These are phyloP conservation scores for Leucosporidium yakuticum DNA, from an alignment of 768 basidiomycete genomes.

Conservation along the genomic window DNA sequence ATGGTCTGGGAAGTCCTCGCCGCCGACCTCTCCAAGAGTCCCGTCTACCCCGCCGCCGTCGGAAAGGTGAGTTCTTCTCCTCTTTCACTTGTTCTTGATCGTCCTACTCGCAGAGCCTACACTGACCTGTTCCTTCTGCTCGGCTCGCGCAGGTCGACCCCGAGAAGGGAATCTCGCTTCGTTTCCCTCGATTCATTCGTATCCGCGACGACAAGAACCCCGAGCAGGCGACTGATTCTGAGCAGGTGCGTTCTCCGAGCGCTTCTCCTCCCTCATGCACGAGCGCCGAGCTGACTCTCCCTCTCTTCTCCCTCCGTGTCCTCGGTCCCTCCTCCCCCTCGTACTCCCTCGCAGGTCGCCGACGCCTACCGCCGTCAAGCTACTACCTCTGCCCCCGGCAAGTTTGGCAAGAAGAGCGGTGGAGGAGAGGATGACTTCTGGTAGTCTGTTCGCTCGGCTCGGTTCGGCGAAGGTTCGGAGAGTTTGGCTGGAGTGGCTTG, in stretches of 20 bases:
- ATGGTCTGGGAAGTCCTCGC: slow-evolving; percentile 98
- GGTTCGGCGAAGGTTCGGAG: too few relatives aligned
- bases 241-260: slow-evolving; percentile 57
- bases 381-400: slow-evolving; percentile 18
- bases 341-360: slow-evolving; percentile 15
- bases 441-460: not conserved
- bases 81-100: too few relatives aligned
- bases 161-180: slow-evolving; percentile 65
- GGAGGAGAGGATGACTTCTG: slow-evolving; percentile 5
- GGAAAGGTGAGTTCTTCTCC: slow-evolving; percentile 56
- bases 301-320: not conserved
- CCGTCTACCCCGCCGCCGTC: slow-evolving; percentile 89
- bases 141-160: not conserved
- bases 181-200: slow-evolving; percentile 91
- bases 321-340: not conserved
- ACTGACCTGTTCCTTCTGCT: too few relatives aligned
- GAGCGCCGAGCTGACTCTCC: not conserved
- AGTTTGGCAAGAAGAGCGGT: slow-evolving; percentile 26
- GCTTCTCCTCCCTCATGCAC: not conserved
- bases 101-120: not conserved
- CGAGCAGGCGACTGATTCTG: slow-evolving; percentile 86
- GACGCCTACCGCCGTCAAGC: slow-evolving; percentile 37
- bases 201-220: slow-evolving; percentile 87
- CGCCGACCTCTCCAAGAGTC: slow-evolving; percentile 92
- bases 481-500: too few relatives aligned